These are phyloP conservation scores for Yamadazyma trypodendri DNA, from an alignment of 1,139 yeast genomes.

Conservation along the genomic window DNA sequence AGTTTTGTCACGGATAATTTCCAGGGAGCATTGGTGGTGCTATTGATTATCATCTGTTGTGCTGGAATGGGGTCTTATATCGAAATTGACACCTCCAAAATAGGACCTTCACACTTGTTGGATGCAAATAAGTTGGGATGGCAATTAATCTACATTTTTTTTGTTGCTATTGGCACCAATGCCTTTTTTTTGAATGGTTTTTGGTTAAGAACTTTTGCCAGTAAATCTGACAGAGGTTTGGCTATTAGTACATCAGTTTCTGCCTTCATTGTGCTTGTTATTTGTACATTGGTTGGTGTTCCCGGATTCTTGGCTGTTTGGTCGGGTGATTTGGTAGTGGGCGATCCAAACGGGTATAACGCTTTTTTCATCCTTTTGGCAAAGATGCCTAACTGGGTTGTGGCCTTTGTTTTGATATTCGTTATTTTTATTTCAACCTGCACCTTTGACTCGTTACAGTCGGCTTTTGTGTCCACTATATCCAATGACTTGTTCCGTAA, in stretches of 20 bases:
- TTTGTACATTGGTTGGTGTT: conserved; percentile 72
- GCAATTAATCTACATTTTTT: conserved; percentile 82
- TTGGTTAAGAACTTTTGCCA: conserved; percentile 93
- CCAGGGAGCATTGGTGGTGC: conserved; percentile 74
- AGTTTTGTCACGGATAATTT: conserved; percentile 86
- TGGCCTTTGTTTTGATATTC: conserved; percentile 79
- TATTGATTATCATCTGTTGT: conserved; percentile 67
- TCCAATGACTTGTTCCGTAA: conserved; percentile 90
- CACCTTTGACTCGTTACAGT: conserved; percentile 84
- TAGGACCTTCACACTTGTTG: conserved; percentile 65
- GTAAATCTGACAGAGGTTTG: conserved; percentile 73
- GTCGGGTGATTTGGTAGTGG: conserved; percentile 71
- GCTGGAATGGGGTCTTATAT: conserved; percentile 81
- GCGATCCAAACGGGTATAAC: conserved; percentile 57
- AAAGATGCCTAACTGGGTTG: conserved; percentile 83
- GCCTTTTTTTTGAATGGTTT: conserved; percentile 90
- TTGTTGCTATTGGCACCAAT: conserved; percentile 85
- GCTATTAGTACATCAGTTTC: conserved; percentile 76
- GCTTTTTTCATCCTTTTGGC: conserved; percentile 70
- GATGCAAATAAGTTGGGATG: conserved; percentile 74
- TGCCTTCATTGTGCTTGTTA: conserved; percentile 58
- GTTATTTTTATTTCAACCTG: conserved; percentile 76
- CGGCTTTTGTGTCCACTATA: conserved; percentile 84
- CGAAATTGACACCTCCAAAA: conserved; percentile 59
- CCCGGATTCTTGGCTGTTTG: conserved; percentile 90